These are phyloP conservation scores for Hymenoscyphus fructigenus DNA, from an alignment of 2,329 filamentous ascomycete species.

Conservation along the genomic window DNA sequence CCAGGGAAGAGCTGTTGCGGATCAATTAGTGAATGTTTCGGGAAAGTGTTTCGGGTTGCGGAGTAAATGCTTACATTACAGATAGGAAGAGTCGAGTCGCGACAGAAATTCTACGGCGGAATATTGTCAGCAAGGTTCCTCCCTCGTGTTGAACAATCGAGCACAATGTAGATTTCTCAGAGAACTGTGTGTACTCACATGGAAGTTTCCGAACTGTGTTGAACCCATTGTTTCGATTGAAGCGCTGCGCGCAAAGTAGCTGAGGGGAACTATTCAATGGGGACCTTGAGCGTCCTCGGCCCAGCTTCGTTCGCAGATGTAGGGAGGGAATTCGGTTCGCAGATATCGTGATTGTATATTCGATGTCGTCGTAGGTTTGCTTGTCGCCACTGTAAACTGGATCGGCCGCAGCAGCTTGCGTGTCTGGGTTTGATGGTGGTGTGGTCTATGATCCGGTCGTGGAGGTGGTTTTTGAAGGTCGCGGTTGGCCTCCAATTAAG, in stretches of 20 bases:
- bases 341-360: not conserved
- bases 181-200: constrained; percentile 40
- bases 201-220: constrained; percentile 56
- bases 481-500: not conserved
- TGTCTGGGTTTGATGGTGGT: constrained; percentile 1
- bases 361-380: not conserved
- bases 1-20: constrained; percentile 59
- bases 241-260: constrained; percentile 4
- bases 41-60: not conserved
- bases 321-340: not conserved
- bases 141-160: not conserved
- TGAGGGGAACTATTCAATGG: constrained; percentile 6
- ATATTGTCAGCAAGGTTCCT: constrained; percentile 16
- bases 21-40: constrained; percentile 3
- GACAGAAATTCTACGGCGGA: constrained; percentile 69
- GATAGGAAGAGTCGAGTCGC: constrained; percentile 77
- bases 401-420: constrained; percentile 4
- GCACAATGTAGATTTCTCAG: not conserved
- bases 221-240: constrained; percentile 26
- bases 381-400: not conserved
- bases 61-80: constrained; percentile 68
- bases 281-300: constrained; percentile 3
- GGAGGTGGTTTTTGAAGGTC: not conserved
- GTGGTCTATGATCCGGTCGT: constrained; percentile 4
- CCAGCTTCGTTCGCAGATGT: not conserved